Base-by-base conservation (phyloP, 306 rosid species). In the Quercus berberidifolia region DNA sequence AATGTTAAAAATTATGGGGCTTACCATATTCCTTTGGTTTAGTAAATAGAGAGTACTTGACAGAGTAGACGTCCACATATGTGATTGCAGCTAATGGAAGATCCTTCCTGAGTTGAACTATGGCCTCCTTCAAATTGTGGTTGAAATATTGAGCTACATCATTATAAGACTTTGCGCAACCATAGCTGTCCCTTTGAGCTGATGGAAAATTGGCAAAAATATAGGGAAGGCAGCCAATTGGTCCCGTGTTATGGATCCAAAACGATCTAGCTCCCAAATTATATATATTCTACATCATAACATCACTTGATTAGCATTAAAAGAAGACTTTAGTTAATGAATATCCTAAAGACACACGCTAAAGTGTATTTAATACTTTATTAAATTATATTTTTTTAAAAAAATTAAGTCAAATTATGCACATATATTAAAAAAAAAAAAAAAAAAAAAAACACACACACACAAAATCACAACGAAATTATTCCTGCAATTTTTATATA, bases 141-240 rank as follows among this genome's bases (percentile, higher is more conserved):
- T 41, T 93, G 83, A 86, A 93, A 55, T 73, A 25, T 11, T 80
- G 88, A 71, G 88, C 81, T 15, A 93, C 86, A 5, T 86, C 89
- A 60, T 93, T 93, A 74, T 80, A 81, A 63, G 85, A 78, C 19
- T 33, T 69, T 55, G 87, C 89, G 25, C 98, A 91, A 5, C 95
- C 93, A 49, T 70, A 65, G 0, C 12, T 21, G 76, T 91, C 97
- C 21, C 15, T 74, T 75, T 55, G 57, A 4, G 79, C 76, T 0
- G 62, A 55, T 57, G 10, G 43, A 62, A 82, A 55, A n/a, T 2
- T 49, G 13, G 73, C 11, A 81, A 87, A 49, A 18, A 79, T 79
- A 13, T 2, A 12, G 58, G 88, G 83, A 17, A 82, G 77, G 17
- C 90, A 82, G 0, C 85, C 90, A 35, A 79, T 4, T 28, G 90